Base-by-base conservation (phyloP, 1,284 basidiomycete genomes). In the Ustilago xerochloae region DNA sequence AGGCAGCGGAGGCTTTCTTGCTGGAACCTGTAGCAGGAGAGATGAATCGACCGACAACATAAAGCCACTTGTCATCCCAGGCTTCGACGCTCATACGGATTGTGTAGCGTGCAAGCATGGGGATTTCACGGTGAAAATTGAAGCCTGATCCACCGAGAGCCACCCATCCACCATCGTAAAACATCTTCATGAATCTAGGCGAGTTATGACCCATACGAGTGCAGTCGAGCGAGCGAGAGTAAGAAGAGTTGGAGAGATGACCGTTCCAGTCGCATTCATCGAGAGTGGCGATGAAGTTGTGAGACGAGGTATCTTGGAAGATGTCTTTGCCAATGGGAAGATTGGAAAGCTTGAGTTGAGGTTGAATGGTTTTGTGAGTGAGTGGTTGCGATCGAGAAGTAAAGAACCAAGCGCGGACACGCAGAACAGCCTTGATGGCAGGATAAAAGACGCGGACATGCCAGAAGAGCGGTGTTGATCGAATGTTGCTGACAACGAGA, bases 61-160 rank as follows among this genome's bases (percentile, higher is more conserved):
- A 80, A 41, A 80, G 16, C 79, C 79, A 81, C 59, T 81, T 81
- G 46, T 79, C 69, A 49, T 81, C 78, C 79, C 79, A 81, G 1
- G 68, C 61, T 29, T 62, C 73, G 29, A 78, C 20, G 33, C 60
- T 60, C 43, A 73, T 66, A 13, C 59, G 49, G 29, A 80, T 59
- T 5, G 65, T 66, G 63, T 78, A 81, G 24, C 58, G 58, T 0
- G 69, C 56, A 20, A 78, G 46, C 33, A 76, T 33, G 10, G 78
- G 77, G 18, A 81, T 62, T 29, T 81, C 79, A n/a, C 55, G 55
- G 46, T 79, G 78, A 41, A 67, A 79, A 48, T 55, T 75, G 63
- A 74, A 79, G 16, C 46, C 59, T 0, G 63, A 61, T 0, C 77
- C 78, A 5, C 75, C 77, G 6, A 79, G 54, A 4, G 72, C 72